Base-by-base conservation (phyloP, 495 filamentous ascomycete genomes). In the Platismatia glauca region DNA sequence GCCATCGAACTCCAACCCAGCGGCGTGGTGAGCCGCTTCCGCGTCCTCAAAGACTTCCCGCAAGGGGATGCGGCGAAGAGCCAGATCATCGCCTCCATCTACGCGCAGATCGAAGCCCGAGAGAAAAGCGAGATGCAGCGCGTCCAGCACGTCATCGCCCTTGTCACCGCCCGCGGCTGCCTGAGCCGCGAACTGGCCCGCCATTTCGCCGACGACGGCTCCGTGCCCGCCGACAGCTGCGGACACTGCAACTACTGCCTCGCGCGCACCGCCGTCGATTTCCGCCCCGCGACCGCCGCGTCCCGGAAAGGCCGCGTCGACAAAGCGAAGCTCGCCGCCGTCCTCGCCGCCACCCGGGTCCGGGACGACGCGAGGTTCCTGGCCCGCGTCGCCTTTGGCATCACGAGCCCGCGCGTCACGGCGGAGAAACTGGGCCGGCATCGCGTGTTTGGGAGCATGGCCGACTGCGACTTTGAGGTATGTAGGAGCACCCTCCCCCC, bases 281-380 rank as follows among this genome's bases (percentile, higher is more conserved):
- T 75, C 55, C 4, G 31, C 5, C 38, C 4, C 0, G 41, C 2
- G 20, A n/a, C 48, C 27, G 44, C 61, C 43, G 34, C 68, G 59
- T 20, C 64, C 53, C 6, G 64, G 46, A 55, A 67, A 60, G 48
- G 68, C 2, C 31, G 58, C 58, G 41, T 70, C 60, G 31, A 71
- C 68, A 50, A 75, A 52, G 2, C 61, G 58, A 35, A 72, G 65
- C 75, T 85, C 57, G 55, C 71, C 22, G 62, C 53, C 1, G 70
- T 86, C 0, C 65, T 84, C 1, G 39, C 66, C 0, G 74, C 66
- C 3, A 75, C 76, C 13, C 33, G 64, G 1, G 70, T 75, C 9
- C 68, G 80, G 31, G 82, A 86, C 58, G 83, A 86, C 71, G 76
- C 82, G 11, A 65, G 81, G 34, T 75, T 83, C 56, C 66, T 86